These are phyloP conservation scores for Crepidotus variabilis DNA, from an alignment of 768 basidiomycete genomes.

Conservation along the genomic window DNA sequence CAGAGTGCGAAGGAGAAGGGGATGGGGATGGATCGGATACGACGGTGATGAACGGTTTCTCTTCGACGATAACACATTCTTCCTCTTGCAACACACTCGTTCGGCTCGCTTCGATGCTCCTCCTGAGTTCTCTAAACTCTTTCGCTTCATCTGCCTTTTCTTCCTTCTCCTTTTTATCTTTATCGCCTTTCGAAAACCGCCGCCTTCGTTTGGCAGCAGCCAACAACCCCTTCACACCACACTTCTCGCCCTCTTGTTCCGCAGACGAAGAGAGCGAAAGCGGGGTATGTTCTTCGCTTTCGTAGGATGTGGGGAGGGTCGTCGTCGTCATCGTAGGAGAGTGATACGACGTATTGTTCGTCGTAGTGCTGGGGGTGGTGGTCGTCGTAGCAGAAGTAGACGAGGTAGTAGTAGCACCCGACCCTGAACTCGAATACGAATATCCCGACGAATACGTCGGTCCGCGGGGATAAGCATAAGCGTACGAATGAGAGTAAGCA, in stretches of 20 bases:
- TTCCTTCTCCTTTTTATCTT: background rate
- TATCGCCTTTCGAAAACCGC: background rate
- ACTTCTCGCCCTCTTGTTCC: background rate
- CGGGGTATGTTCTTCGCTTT: conserved; percentile 5
- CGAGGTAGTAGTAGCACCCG: too few relatives aligned
- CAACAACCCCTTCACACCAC: conserved; percentile 2
- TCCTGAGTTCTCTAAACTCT: background rate
- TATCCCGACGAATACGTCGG: conserved; percentile 1
- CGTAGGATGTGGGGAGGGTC: conserved; percentile 7
- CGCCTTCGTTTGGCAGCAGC: conserved; percentile 1
- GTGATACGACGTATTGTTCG: background rate
- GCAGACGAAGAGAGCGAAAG: background rate
- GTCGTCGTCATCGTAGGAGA: conserved; percentile 6
- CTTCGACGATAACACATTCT: background rate
- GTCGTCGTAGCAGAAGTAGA: background rate
- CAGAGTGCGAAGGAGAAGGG: too few relatives aligned
- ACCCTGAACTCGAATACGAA: too few relatives aligned
- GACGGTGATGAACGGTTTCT: background rate
- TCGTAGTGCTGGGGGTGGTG: background rate
- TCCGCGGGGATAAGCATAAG: background rate
- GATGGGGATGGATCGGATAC: too few relatives aligned
- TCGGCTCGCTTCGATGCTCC: background rate
- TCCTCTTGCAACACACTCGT: conserved; percentile 4
- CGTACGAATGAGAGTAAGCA: conserved; percentile 5
- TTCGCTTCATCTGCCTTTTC: background rate